phyloP scores from a whole-genome alignment of 345 rosid species.

The Cochlearia excelsa region DNA sequence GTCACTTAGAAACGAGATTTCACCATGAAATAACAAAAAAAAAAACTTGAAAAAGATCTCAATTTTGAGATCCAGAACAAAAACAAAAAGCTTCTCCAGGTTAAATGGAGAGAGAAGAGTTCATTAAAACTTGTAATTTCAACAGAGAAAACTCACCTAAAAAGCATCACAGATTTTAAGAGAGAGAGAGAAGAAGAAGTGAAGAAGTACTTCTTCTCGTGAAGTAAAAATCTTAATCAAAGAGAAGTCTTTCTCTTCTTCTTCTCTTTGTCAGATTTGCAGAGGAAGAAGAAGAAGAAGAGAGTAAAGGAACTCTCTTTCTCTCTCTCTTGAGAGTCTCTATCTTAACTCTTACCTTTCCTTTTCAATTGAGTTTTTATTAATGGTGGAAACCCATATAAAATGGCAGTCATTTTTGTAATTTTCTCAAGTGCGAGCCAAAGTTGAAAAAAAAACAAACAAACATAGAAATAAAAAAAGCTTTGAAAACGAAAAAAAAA shows the following conservation, averaged over 20 bases:
- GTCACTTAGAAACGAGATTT: background rate
- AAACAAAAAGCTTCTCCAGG: conserved; percentile 16
- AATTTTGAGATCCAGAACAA: conserved; percentile 25
- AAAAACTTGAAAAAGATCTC: conserved; percentile 3
- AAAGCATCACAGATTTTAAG: conserved; percentile 7
- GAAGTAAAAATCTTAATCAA: conserved; percentile 30
- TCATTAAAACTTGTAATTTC: conserved; percentile 1
- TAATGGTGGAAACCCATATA: conserved; percentile 30
- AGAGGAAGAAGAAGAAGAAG: conserved; percentile 35
- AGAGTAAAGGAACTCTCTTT: conserved; percentile 32
- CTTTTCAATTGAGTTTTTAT: conserved; percentile 24
- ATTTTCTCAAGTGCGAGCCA: conserved; percentile 39
- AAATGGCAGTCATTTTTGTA: conserved; percentile 28
- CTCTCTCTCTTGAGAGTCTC: conserved; percentile 9
- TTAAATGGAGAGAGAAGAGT: conserved; percentile 21
- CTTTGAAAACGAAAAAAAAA: conserved; percentile 18
- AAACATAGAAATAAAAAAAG: conserved; percentile 16
- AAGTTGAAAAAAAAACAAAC: conserved; percentile 35
- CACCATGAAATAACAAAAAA: too few species aligned
- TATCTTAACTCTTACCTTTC: conserved; percentile 7
- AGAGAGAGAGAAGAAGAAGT: too few species aligned
- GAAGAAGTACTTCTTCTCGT: background rate
- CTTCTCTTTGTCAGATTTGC: conserved; percentile 20
- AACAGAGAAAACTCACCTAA: conserved; percentile 32
- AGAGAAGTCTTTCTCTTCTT: conserved; percentile 3